phyloP scores from a whole-genome alignment of 306 rosid species.

The Purshia tridentata region DNA sequence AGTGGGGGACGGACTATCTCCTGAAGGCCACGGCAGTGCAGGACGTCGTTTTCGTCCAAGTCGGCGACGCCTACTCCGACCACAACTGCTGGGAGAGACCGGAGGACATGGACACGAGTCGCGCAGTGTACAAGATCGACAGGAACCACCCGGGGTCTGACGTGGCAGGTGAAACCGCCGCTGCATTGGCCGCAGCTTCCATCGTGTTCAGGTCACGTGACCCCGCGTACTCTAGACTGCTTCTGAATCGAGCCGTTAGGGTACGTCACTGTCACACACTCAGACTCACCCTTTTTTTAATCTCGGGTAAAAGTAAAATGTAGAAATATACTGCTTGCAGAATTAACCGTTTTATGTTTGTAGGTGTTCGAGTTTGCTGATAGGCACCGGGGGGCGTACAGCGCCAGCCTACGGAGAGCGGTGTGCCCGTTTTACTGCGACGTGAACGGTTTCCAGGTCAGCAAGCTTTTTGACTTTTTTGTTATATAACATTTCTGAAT shows the following conservation, averaged over 20 bases:
- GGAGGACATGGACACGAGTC: constrained; percentile 94
- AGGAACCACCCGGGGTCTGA: constrained; percentile 86
- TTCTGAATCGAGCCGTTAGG: constrained; percentile 93
- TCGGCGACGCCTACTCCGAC: constrained; percentile 80
- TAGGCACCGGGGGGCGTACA: constrained; percentile 92
- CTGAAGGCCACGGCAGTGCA: constrained; percentile 71
- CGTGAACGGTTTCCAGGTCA: constrained; percentile 88
- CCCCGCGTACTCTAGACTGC: constrained; percentile 70
- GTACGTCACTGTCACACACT: constrained; percentile 53
- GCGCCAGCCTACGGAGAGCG: constrained; percentile 65
- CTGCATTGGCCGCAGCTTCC: constrained; percentile 97
- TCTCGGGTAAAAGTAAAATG: background rate
- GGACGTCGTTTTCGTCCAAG: constrained; percentile 81
- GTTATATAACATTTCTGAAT: too few relatives aligned
- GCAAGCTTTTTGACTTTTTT: background rate
- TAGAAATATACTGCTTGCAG: background rate
- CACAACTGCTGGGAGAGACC: constrained; percentile 99
- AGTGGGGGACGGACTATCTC: constrained; percentile 86
- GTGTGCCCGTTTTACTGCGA: constrained; percentile 97
- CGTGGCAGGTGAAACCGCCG: constrained; percentile 98
- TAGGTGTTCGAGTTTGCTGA: constrained; percentile 97
- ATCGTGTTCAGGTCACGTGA: constrained; percentile 98
- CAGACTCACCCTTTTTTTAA: background rate
- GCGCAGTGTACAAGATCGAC: constrained; percentile 71
- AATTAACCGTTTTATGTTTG: constrained; percentile 41